phyloP scores from a whole-genome alignment of 148 eudicot species.

The Nepenthes mirabilis region DNA sequence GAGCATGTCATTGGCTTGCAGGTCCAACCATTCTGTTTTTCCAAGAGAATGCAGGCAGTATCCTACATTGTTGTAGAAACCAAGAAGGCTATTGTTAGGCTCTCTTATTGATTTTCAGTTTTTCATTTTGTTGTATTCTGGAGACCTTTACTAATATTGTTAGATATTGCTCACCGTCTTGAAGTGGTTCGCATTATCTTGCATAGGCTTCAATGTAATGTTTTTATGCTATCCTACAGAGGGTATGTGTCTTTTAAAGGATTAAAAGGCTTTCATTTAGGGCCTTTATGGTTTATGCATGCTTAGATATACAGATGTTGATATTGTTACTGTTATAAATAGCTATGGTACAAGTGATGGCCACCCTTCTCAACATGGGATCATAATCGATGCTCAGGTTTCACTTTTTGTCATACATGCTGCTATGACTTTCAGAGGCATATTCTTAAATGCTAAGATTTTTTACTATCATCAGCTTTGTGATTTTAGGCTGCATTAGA shows the following conservation, averaged over 20 bases:
- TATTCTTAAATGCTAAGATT: slow-evolving; percentile 2
- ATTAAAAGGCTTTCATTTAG: slow-evolving; percentile 1
- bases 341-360: slow-evolving; percentile 99
- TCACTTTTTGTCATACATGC: slow-evolving; percentile 1
- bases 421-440: background rate
- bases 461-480: background rate
- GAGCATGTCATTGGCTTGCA: slow-evolving; percentile 24
- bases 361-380: slow-evolving; percentile 91
- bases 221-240: slow-evolving; percentile 97
- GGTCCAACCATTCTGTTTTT: slow-evolving; percentile 96
- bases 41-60: slow-evolving; percentile 99
- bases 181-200: slow-evolving; percentile 94
- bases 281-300: background rate
- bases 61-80: slow-evolving; percentile 25
- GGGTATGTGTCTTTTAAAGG: slow-evolving; percentile 42
- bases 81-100: background rate
- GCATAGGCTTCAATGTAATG: slow-evolving; percentile 77
- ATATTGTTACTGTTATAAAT: slow-evolving; percentile 10
- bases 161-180: slow-evolving; percentile 98
- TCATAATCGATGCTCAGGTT: slow-evolving; percentile 92
- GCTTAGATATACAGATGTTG: slow-evolving; percentile 1
- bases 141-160: slow-evolving; percentile 45
- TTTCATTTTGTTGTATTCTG: slow-evolving; percentile 7
- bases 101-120: background rate
- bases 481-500: slow-evolving; percentile 79